Evolutionary conservation across 768 basidiomycete genomes (phyloP).

Genomic region (Mycena crocata): DNA sequence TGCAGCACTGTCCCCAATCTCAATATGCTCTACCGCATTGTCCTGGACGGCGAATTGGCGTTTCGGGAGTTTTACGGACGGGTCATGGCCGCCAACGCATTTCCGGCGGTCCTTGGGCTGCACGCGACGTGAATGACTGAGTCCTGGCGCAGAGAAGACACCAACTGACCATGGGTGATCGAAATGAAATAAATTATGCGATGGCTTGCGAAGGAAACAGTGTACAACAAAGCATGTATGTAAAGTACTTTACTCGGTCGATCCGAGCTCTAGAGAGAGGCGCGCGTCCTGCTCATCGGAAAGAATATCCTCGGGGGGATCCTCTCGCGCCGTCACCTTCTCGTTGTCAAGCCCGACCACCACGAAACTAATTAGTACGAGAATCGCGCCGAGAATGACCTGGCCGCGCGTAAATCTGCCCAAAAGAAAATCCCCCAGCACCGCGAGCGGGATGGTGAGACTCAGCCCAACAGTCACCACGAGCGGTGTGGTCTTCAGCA

Average conservation of each 20-base stretch:
- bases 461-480: constrained; percentile 94
- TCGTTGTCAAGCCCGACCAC: constrained; percentile 70
- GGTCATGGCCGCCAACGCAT: constrained; percentile 60
- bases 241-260: constrained; percentile 19
- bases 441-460: constrained; percentile 92
- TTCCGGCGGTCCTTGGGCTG: constrained; percentile 57
- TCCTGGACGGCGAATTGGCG: constrained; percentile 64
- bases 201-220: constrained; percentile 2
- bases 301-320: constrained; percentile 4
- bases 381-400: constrained; percentile 77
- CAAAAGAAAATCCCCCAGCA: constrained; percentile 82
- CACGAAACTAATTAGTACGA: constrained; percentile 86
- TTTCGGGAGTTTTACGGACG: constrained; percentile 61
- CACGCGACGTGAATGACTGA: not conserved
- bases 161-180: constrained; percentile 36
- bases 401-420: constrained; percentile 65
- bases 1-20: constrained; percentile 52
- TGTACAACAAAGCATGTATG: constrained; percentile 8
- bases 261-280: constrained; percentile 12
- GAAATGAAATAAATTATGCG: not conserved
- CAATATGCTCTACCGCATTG: constrained; percentile 59
- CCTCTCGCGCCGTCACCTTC: constrained; percentile 39
- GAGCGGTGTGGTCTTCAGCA: constrained; percentile 96
- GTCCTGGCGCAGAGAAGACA: constrained; percentile 3
- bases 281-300: constrained; percentile 18